phyloP scores from a whole-genome alignment of 73 alveolate species.

The Halteria grandinella region DNA sequence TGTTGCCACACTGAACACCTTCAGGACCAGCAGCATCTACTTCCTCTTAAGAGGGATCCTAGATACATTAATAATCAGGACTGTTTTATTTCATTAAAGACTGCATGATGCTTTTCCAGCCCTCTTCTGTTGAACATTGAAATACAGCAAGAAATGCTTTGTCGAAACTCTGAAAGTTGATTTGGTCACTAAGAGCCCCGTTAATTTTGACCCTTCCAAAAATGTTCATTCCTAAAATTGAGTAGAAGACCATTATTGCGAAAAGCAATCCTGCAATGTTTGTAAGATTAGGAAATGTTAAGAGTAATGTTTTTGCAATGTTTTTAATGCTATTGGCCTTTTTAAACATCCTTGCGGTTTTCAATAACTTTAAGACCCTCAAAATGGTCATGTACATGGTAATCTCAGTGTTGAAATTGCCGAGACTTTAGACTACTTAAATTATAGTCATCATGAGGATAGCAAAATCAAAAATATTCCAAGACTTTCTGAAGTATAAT shows the following conservation, averaged over 20 bases:
- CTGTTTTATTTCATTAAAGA: neutral
- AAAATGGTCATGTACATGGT: conserved; percentile 43
- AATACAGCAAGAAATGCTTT: conserved; percentile 29
- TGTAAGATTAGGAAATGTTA: conserved; percentile 66
- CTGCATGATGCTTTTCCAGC: conserved; percentile 45
- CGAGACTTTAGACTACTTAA: neutral
- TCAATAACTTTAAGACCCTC: conserved; percentile 46
- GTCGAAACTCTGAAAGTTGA: conserved; percentile 35
- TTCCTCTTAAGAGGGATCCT: conserved; percentile 48
- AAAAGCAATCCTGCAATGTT: conserved; percentile 45
- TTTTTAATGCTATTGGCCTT: conserved; percentile 54
- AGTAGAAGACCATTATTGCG: conserved; percentile 26
- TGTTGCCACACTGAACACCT: conserved; percentile 35
- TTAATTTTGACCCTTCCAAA: conserved; percentile 47
- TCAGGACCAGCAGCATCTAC: neutral
- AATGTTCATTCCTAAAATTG: conserved; percentile 44
- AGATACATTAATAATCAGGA: neutral
- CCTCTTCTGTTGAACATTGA: conserved; percentile 57
- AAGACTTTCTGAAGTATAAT: conserved; percentile 54
- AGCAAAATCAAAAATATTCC: conserved; percentile 70
- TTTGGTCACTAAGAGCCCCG: conserved; percentile 29
- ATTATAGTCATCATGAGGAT: conserved; percentile 45
- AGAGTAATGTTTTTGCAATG: conserved; percentile 57
- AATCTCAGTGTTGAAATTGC: neutral
- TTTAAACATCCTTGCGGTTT: conserved; percentile 45